Percentiles rank a stretch among this genome's conserved stretches.
phyloP scores from a whole-genome alignment of 805 yeast species.

The Schwanniomyces sp. region DNA sequence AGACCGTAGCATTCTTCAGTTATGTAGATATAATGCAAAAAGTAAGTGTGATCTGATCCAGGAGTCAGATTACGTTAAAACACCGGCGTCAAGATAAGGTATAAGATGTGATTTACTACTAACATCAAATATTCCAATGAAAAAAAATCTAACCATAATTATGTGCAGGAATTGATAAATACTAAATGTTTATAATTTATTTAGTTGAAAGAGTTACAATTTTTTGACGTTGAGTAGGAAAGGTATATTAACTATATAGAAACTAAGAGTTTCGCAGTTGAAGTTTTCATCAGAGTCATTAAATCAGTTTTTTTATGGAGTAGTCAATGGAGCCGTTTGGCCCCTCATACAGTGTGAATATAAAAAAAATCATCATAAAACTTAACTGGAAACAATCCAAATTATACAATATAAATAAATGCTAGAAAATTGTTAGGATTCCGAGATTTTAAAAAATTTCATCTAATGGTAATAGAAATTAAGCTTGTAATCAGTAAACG shows the following conservation, averaged over 20 bases:
- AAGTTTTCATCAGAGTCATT: conserved; percentile 42
- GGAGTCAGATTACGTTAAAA: neutral
- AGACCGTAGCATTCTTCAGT: conserved; percentile 7
- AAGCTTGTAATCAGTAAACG: conserved; percentile 32
- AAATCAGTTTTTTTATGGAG: conserved; percentile 42
- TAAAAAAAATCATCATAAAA: conserved; percentile 43
- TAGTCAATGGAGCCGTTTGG: conserved; percentile 33
- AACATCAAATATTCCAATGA: neutral
- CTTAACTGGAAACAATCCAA: conserved; percentile 4
- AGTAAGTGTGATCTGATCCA: neutral
- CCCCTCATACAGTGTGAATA: conserved; percentile 51
- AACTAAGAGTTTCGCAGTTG: neutral
- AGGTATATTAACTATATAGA: neutral
- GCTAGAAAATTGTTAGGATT: conserved; percentile 7
- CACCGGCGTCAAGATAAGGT: neutral
- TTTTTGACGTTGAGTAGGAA: neutral
- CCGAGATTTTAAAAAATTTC: neutral
- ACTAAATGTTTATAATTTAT: too few species aligned
- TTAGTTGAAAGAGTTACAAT: too few species aligned
- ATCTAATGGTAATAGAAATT: neutral
- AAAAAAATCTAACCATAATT: neutral
- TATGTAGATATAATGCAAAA: neutral
- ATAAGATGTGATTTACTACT: neutral
- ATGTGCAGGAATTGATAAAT: neutral
- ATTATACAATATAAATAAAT: conserved; percentile 19